These are phyloP conservation scores for Seminavis robusta DNA, from an alignment of 108 stramenopile genomes.

Conservation along the genomic window DNA sequence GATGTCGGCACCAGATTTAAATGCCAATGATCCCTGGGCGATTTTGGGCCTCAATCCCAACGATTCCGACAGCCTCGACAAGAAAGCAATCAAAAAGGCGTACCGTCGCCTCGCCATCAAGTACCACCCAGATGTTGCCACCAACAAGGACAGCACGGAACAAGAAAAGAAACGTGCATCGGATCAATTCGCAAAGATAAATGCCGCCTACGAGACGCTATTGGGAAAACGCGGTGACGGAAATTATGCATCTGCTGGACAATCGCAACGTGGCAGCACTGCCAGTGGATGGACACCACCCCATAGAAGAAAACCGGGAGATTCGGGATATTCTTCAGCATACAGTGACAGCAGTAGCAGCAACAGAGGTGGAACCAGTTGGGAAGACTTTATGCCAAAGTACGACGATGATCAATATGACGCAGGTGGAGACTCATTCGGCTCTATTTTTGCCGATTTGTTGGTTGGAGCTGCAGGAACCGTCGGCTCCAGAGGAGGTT, in stretches of 20 bases:
- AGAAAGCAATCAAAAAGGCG: conserved; percentile 72
- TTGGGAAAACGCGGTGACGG: conserved; percentile 43
- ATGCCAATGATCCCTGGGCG: conserved; percentile 38
- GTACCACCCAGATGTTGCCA: conserved; percentile 80
- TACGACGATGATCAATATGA: conserved; percentile 69
- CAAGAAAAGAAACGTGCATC: conserved; percentile 63
- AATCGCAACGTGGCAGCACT: too few species aligned
- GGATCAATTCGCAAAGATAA: conserved; percentile 78
- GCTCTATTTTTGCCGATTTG: conserved; percentile 70
- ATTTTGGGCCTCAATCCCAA: conserved; percentile 25
- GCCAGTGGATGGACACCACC: conserved; percentile 60
- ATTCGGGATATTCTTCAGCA: conserved; percentile 26
- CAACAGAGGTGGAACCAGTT: conserved; percentile 34
- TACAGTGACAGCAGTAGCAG: neutral
- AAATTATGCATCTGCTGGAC: too few species aligned
- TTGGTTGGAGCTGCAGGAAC: conserved; percentile 53
- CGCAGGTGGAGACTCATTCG: conserved; percentile 74
- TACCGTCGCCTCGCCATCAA: conserved; percentile 71
- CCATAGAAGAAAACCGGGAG: conserved; percentile 50
- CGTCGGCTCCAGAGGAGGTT: conserved; percentile 30
- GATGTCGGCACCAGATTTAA: too few species aligned
- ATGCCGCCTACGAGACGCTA: conserved; percentile 73
- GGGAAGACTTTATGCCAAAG: conserved; percentile 83
- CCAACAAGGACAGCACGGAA: conserved; percentile 37
- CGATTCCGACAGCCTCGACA: conserved; percentile 47